A percentile compares a stretch with the other conserved stretches of the same genome.
Conservation (phyloP, 257 asterid genomes). For the Gentiana dahurica region DNA sequence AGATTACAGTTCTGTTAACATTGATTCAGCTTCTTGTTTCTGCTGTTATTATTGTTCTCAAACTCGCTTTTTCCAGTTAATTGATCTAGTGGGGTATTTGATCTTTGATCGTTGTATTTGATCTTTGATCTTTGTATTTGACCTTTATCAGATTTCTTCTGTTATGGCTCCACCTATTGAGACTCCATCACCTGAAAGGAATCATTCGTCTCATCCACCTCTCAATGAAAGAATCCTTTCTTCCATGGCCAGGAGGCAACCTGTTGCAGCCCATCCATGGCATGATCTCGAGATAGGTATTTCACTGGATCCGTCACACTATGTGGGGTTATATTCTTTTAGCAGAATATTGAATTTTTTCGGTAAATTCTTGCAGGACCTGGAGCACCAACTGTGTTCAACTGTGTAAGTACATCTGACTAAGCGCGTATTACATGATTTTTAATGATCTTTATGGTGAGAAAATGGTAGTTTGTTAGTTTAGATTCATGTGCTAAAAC, state of each 20-base stretch:
- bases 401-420: conserved; percentile 53
- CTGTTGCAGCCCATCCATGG: conserved; percentile 98
- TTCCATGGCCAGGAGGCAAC: conserved; percentile 59
- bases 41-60: background rate
- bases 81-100: conserved; percentile 4
- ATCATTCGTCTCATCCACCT: conserved; percentile 39
- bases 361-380: conserved; percentile 60
- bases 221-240: conserved; percentile 84
- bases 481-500: too few species aligned
- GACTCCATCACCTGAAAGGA: conserved; percentile 18
- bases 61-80: background rate
- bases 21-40: background rate
- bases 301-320: conserved; percentile 4
- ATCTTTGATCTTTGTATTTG: conserved; percentile 18
- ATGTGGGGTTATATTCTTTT: conserved; percentile 1
- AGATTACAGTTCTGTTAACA: background rate
- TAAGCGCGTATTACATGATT: too few species aligned
- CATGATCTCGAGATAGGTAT: conserved; percentile 96
- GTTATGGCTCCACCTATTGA: conserved; percentile 60
- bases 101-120: conserved; percentile 3
- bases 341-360: conserved; percentile 1
- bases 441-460: too few species aligned
- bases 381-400: conserved; percentile 68
- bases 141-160: background rate
- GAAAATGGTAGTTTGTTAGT: too few species aligned